These are phyloP conservation scores for Pythium brachiatum DNA, from an alignment of 352 stramenopile species.

Conservation along the genomic window DNA sequence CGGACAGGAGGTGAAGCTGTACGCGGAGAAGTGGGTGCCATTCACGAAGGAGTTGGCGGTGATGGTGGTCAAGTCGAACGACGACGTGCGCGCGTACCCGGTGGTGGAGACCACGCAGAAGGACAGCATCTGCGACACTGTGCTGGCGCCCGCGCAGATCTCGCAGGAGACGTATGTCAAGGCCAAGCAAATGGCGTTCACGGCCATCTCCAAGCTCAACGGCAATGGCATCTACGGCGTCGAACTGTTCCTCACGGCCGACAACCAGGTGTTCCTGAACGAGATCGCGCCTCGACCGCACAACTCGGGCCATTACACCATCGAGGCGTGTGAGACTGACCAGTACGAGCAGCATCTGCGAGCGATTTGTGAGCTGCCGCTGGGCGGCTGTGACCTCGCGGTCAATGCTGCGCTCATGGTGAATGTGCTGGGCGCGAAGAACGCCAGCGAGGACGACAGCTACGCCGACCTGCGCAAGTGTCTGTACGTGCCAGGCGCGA, in stretches of 20 bases:
- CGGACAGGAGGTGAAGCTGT: slow-evolving; percentile 43
- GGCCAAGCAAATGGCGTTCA: slow-evolving; percentile 56
- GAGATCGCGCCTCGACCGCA: slow-evolving; percentile 97
- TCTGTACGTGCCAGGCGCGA: slow-evolving; percentile 76
- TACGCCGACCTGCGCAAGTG: slow-evolving; percentile 61
- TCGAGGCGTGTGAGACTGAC: slow-evolving; percentile 96
- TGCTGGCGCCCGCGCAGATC: slow-evolving; percentile 90
- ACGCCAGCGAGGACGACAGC: slow-evolving; percentile 79
- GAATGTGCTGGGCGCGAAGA: slow-evolving; percentile 82
- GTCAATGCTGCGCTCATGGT: slow-evolving; percentile 91
- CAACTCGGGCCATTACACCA: slow-evolving; percentile 99
- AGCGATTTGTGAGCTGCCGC: slow-evolving; percentile 91
- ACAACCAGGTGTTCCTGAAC: slow-evolving; percentile 92
- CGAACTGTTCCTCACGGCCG: slow-evolving; percentile 95
- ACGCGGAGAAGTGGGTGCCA: slow-evolving; percentile 97
- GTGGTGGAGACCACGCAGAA: slow-evolving; percentile 96
- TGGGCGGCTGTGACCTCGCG: slow-evolving; percentile 91
- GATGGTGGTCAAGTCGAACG: slow-evolving; percentile 92
- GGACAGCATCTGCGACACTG: slow-evolving; percentile 97
- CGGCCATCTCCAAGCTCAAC: slow-evolving; percentile 74
- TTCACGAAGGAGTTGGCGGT: slow-evolving; percentile 96
- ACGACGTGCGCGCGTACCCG: slow-evolving; percentile 89
- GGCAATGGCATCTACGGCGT: slow-evolving; percentile 95
- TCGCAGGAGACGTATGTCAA: slow-evolving; percentile 31
- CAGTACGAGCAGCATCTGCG: slow-evolving; percentile 99